phyloP scores from a whole-genome alignment of 2,329 filamentous ascomycete species.

The Ascochyta pisi region DNA sequence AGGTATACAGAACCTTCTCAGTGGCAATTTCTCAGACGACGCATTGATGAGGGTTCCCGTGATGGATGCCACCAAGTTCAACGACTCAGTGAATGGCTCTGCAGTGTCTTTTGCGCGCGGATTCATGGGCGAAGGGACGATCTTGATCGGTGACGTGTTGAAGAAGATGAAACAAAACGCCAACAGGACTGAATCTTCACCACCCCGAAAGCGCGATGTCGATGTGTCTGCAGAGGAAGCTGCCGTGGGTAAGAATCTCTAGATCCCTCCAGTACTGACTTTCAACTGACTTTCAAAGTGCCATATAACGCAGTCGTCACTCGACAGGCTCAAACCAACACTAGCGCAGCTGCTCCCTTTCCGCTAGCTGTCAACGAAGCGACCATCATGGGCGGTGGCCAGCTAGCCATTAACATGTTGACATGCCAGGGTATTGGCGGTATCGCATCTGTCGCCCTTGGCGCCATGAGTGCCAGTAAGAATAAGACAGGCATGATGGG shows the following conservation, averaged over 20 bases:
- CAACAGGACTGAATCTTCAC: not conserved
- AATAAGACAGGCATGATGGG: conserved; percentile 14
- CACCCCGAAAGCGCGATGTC: conserved; percentile 8
- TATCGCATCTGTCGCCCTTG: conserved; percentile 27
- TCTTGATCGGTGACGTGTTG: conserved; percentile 32
- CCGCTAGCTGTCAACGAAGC: conserved; percentile 29
- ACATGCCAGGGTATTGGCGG: conserved; percentile 40
- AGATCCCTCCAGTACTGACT: no score
- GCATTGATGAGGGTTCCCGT: conserved; percentile 30
- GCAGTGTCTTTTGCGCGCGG: conserved; percentile 36
- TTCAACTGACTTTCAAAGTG: conserved; percentile 20
- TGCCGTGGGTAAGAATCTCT: conserved; percentile 25
- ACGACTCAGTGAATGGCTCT: conserved; percentile 37
- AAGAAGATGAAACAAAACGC: conserved; percentile 22
- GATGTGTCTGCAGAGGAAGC: conserved; percentile 1
- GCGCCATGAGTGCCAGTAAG: conserved; percentile 23
- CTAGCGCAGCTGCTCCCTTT: not conserved
- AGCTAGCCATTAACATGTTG: conserved; percentile 26
- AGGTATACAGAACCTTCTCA: conserved; percentile 35
- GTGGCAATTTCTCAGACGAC: conserved; percentile 30
- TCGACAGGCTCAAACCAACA: conserved; percentile 16
- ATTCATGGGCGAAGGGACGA: conserved; percentile 32
- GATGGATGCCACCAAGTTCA: conserved; percentile 26
- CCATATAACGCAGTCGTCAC: conserved; percentile 14
- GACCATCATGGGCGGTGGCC: conserved; percentile 27